These are phyloP conservation scores for Cyclocybe cylindracea DNA, from an alignment of 768 basidiomycete species.

Conservation along the genomic window DNA sequence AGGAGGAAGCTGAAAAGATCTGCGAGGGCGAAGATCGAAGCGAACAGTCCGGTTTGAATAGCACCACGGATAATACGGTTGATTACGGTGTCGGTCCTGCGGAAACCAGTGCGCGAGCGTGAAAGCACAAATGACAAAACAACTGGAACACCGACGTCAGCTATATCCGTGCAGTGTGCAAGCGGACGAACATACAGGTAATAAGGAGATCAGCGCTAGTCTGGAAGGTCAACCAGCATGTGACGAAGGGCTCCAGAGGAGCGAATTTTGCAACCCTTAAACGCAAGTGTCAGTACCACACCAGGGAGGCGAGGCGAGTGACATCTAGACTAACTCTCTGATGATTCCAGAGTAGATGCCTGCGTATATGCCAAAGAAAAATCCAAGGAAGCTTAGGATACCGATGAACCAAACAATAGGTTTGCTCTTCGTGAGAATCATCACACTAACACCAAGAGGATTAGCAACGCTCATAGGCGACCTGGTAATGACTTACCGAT, in stretches of 20 bases:
- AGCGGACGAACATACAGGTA: constrained; percentile 31
- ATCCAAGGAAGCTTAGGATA: constrained; percentile 37
- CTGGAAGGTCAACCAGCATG: constrained; percentile 49
- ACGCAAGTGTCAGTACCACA: not conserved
- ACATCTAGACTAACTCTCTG: constrained; percentile 30
- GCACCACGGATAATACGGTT: constrained; percentile 56
- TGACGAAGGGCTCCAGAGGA: constrained; percentile 41
- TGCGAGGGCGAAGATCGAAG: constrained; percentile 49
- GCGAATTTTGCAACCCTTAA: constrained; percentile 42
- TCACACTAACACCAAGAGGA: constrained; percentile 24
- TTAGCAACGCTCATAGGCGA: not conserved
- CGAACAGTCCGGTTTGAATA: constrained; percentile 55
- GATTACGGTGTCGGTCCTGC: constrained; percentile 51
- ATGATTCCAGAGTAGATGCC: constrained; percentile 45
- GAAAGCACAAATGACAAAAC: constrained; percentile 29
- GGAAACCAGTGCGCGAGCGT: constrained; percentile 51
- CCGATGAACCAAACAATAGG: constrained; percentile 35
- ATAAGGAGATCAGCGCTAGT: constrained; percentile 45
- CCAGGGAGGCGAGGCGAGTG: not conserved
- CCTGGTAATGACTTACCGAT: constrained; percentile 33
- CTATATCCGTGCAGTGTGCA: not conserved
- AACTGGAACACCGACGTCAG: constrained; percentile 11
- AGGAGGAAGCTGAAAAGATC: constrained; percentile 46
- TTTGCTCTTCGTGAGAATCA: constrained; percentile 35
- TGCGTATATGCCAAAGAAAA: constrained; percentile 43